These are phyloP conservation scores for Aspergillus awamori DNA, from an alignment of 2,329 filamentous ascomycete species.

Conservation along the genomic window DNA sequence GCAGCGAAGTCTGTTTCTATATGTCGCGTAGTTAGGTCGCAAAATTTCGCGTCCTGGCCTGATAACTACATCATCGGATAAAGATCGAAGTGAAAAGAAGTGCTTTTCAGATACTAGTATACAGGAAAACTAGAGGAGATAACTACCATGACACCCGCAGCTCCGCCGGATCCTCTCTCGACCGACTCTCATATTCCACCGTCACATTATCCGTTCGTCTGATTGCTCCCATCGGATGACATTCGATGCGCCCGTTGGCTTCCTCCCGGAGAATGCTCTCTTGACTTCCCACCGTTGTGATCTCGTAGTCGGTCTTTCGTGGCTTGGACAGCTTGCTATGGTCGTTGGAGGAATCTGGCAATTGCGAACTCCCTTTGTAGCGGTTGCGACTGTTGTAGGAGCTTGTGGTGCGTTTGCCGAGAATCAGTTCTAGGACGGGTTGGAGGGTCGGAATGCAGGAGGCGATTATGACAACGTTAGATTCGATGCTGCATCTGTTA, in stretches of 20 bases:
- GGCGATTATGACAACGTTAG: conserved; percentile 38
- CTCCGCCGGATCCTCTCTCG: not conserved
- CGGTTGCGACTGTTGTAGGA: conserved; percentile 21
- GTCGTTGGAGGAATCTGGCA: not conserved
- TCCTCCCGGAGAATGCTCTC: conserved; percentile 24
- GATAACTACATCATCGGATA: too few species aligned
- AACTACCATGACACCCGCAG: not conserved
- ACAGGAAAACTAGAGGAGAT: not conserved
- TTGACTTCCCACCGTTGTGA: conserved; percentile 21
- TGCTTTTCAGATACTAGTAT: not conserved
- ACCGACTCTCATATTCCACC: conserved; percentile 24
- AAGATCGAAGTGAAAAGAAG: not conserved
- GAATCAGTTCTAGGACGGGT: conserved; percentile 34
- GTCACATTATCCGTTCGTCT: conserved; percentile 25
- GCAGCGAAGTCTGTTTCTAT: too few species aligned
- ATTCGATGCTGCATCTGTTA: conserved; percentile 30
- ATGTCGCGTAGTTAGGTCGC: too few species aligned
- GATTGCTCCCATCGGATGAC: conserved; percentile 19
- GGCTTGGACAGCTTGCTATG: conserved; percentile 7
- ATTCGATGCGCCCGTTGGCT: not conserved
- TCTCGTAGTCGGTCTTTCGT: conserved; percentile 7
- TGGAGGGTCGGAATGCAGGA: conserved; percentile 40
- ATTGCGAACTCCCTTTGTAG: conserved; percentile 15
- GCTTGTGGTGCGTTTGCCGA: conserved; percentile 22
- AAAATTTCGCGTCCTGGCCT: too few species aligned